Evolutionary conservation across 225 moss, liverwort and hornwort genomes (phyloP), one percentile per base, ranked within the genome.

Genomic region (Polytrichum formosum): DNA sequence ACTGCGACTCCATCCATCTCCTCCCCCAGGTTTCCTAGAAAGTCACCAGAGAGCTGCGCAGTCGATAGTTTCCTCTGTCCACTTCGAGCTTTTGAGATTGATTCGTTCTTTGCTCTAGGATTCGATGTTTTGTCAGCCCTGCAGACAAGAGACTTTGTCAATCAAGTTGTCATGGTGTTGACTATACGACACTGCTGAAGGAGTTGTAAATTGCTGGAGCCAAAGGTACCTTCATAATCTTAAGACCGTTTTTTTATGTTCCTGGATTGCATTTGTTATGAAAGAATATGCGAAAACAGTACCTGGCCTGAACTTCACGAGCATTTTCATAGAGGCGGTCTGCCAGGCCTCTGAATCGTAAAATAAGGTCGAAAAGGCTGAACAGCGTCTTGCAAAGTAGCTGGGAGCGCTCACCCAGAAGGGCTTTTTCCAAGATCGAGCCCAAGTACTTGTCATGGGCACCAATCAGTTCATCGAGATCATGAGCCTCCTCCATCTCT

Each of bases 1-100:
- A 92, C 90, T 53, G 94, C 92, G n/a, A 94, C 85, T 55, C 92
- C 92, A 67, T 98, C 98, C 98, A 98, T 98, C 78, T 98, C 98
- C 20, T 92, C 94, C 65, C 98, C 92, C 72, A 98, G 85, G 61
- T 71, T 90, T 65, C 88, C 74, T 55, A 94, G 73, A 70, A 98
- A 92, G 63, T 92, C 94, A 55, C 90, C 92, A n/a, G 94, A 94
- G 29, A 88, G 84, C 64, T 88, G 87, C 29, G 83, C 68, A 46
- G 87, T 84, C 30, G 91, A 79, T 54, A 85, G 61, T 61, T 81
- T 94, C 71, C 81, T 88, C 37, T 82, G 83, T 7, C 74, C 91
- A 19, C 69, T 53, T 6, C 83, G 88, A 13, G 79, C 69, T 66
- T 77, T 81, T 7, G 69, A 69, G n/a, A 72, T 72, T 13, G 75